A percentile compares a stretch with the other conserved stretches of the same genome.
Evolutionary conservation across 1,139 yeast species (phyloP).

Genomic region (Hyphopichia fennica): DNA sequence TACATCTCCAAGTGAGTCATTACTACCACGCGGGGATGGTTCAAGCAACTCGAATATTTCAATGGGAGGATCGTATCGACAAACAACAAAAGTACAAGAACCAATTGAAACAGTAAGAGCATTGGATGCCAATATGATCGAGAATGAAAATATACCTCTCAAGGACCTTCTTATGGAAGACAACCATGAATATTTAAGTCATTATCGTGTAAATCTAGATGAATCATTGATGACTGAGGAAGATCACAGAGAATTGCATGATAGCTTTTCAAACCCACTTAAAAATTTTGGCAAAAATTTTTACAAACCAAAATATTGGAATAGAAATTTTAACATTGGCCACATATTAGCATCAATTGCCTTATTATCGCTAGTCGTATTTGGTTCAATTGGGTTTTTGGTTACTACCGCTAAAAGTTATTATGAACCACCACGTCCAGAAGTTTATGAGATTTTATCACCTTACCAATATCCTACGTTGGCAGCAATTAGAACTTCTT

Average conservation of each 20-base stretch:
- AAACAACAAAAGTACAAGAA: not conserved
- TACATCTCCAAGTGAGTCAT: not conserved
- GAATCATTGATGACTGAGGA: slow-evolving; percentile 5
- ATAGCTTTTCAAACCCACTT: slow-evolving; percentile 7
- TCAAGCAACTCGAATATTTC: not conserved
- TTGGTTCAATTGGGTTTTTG: slow-evolving; percentile 16
- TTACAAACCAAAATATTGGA: slow-evolving; percentile 13
- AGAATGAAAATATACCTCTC: not conserved
- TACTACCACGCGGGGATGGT: not conserved
- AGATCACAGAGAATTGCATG: slow-evolving; percentile 9
- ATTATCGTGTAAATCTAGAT: not conserved
- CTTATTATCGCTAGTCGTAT: slow-evolving; percentile 12
- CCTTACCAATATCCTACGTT: slow-evolving; percentile 20
- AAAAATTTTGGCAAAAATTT: slow-evolving; percentile 7
- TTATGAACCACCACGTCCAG: slow-evolving; percentile 8
- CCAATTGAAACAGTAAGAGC: not conserved
- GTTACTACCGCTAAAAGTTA: slow-evolving; percentile 8
- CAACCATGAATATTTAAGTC: not conserved
- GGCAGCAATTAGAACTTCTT: slow-evolving; percentile 21
- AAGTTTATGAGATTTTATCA: slow-evolving; percentile 16
- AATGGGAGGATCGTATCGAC: not conserved
- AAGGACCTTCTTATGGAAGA: slow-evolving; percentile 9
- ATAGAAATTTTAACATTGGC: slow-evolving; percentile 9
- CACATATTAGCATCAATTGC: slow-evolving; percentile 11
- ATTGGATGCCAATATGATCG: not conserved